Evolutionary conservation across 176 grass and related monocot species (phyloP).

Genomic region (Zoysia pacifica): DNA sequence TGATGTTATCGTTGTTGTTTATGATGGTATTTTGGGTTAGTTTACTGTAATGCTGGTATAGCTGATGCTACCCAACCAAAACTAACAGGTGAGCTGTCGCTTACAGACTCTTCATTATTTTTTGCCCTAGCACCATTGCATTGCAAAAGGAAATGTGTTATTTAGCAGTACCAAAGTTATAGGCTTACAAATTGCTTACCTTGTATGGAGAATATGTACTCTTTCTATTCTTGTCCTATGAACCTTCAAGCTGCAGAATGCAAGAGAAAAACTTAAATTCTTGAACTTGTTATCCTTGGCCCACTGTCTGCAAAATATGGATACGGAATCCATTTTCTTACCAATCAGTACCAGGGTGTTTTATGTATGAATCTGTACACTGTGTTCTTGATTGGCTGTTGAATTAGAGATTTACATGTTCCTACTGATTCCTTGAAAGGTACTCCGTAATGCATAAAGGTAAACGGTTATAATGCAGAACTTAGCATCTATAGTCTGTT

Average conservation of each 20-base stretch:
- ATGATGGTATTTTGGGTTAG: conserved; percentile 47
- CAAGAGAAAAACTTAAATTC: conserved; percentile 24
- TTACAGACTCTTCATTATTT: conserved; percentile 70
- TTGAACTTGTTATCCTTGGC: not conserved
- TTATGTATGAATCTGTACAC: not conserved
- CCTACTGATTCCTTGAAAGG: not conserved
- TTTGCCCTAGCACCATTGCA: conserved; percentile 46
- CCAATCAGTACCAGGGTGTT: not conserved
- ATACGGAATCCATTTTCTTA: not conserved
- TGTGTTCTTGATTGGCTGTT: not conserved
- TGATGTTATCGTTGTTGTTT: conserved; percentile 44
- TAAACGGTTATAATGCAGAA: too few species aligned
- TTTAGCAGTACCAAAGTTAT: conserved; percentile 51
- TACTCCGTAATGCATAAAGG: not conserved
- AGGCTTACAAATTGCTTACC: conserved; percentile 48
- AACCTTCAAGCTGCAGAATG: conserved; percentile 26
- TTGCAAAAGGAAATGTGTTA: conserved; percentile 56
- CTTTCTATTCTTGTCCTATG: conserved; percentile 44
- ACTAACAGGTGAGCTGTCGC: conserved; percentile 67
- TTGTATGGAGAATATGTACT: conserved; percentile 11
- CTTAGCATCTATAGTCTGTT: too few species aligned
- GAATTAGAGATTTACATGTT: not conserved
- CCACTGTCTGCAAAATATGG: not conserved
- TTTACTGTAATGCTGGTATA: conserved; percentile 45
- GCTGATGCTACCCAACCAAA: conserved; percentile 47